Percentiles rank a stretch among this genome's conserved stretches.
Conservation (phyloP, 192 early-diverging fungal genomes). For the Podila epigama region DNA sequence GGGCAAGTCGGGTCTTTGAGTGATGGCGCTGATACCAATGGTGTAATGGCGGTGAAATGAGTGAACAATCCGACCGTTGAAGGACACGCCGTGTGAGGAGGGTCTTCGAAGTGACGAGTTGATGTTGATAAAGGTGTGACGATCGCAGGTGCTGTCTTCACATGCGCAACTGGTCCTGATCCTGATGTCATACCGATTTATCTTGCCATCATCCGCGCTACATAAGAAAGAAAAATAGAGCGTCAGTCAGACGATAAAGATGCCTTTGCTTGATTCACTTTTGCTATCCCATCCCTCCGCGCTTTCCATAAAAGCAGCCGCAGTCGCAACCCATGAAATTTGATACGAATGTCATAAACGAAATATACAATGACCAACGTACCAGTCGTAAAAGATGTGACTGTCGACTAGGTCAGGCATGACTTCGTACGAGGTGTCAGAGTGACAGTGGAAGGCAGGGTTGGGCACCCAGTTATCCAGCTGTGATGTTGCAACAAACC, state of each 20-base stretch:
- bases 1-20: constrained; percentile 52
- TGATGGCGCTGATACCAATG: constrained; percentile 53
- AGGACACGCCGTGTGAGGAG: background rate
- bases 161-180: constrained; percentile 49
- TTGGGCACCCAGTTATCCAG: constrained; percentile 21
- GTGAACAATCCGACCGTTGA: background rate
- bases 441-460: constrained; percentile 52
- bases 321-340: too few species aligned
- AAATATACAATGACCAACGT: background rate
- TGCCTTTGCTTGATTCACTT: too few species aligned
- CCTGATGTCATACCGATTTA: constrained; percentile 55
- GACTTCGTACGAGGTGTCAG: constrained; percentile 55
- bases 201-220: constrained; percentile 53
- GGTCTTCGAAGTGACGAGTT: constrained; percentile 10
- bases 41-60: constrained; percentile 5
- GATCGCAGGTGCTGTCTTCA: constrained; percentile 18
- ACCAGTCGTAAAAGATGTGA: constrained; percentile 56
- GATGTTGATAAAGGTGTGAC: constrained; percentile 52
- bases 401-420: constrained; percentile 52
- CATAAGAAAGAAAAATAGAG: background rate
- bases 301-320: too few species aligned
- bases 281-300: too few species aligned
- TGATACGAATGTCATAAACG: too few species aligned
- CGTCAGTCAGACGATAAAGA: background rate
- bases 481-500: constrained; percentile 18